Evolutionary conservation across 1,284 basidiomycete species (phyloP).

Genomic region (Heterobasidion parviporum): DNA sequence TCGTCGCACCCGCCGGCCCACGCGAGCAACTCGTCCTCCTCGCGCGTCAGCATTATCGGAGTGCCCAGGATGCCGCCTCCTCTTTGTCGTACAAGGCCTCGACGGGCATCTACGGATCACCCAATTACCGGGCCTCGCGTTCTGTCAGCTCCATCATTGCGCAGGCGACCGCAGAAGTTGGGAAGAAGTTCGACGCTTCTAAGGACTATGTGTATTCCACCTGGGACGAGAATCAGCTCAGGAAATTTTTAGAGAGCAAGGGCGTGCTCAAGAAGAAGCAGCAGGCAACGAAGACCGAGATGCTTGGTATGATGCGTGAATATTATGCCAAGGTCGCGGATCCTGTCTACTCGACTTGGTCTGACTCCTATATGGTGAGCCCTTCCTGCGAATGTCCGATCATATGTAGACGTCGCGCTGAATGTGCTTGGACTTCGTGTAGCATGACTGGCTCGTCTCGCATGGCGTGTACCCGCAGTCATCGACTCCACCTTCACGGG

Average conservation of each 20-base stretch:
- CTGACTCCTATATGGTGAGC: conserved; percentile 73
- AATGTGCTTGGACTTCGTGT: conserved; percentile 1
- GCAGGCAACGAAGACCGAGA: conserved; percentile 56
- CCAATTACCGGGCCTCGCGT: conserved; percentile 38
- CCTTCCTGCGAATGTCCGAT: not conserved
- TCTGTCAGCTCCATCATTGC: conserved; percentile 26
- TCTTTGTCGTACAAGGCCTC: conserved; percentile 43
- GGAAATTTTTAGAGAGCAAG: conserved; percentile 67
- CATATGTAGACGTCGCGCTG: not conserved
- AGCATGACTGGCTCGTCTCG: conserved; percentile 77
- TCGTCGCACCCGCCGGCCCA: conserved; percentile 73
- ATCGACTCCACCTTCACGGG: conserved; percentile 55
- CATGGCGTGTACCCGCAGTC: conserved; percentile 60
- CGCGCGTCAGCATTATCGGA: conserved; percentile 64
- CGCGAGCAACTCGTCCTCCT: conserved; percentile 74
- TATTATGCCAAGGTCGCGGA: conserved; percentile 56
- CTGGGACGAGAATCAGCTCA: conserved; percentile 75
- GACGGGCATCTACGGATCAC: conserved; percentile 51
- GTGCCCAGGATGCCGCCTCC: conserved; percentile 47
- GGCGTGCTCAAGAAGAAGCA: conserved; percentile 62
- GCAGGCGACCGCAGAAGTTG: conserved; percentile 45
- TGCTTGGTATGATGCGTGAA: conserved; percentile 60
- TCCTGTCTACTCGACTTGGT: conserved; percentile 80
- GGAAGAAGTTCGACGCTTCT: conserved; percentile 55
- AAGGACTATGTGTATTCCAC: conserved; percentile 85